phyloP scores from a whole-genome alignment of 2,329 filamentous ascomycete genomes.

The Trichophyton schoenleinii region DNA sequence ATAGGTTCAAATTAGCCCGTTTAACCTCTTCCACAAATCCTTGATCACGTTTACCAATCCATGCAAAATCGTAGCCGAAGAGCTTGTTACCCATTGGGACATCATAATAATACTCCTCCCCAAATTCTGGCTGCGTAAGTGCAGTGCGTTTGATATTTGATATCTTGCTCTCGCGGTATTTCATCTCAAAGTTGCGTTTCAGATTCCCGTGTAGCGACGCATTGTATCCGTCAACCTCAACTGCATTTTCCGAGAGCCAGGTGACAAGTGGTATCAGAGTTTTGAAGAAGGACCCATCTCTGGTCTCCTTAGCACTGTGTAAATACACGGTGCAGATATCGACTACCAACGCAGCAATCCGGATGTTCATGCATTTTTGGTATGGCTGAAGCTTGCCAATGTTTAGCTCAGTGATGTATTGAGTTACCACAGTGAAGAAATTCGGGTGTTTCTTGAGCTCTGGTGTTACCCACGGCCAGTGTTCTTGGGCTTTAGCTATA shows the following conservation, averaged over 20 bases:
- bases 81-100: slow-evolving; percentile 61
- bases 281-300: slow-evolving; percentile 54
- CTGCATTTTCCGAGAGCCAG: slow-evolving; percentile 68
- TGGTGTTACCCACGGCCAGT: slow-evolving; percentile 89
- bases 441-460: slow-evolving; percentile 59
- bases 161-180: slow-evolving; percentile 62
- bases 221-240: slow-evolving; percentile 73
- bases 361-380: slow-evolving; percentile 46
- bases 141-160: slow-evolving; percentile 67
- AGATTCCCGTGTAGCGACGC: slow-evolving; percentile 75
- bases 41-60: slow-evolving; percentile 53
- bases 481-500: slow-evolving; percentile 75
- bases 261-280: slow-evolving; percentile 61
- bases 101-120: slow-evolving; percentile 73
- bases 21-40: slow-evolving; percentile 75
- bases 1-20: slow-evolving; percentile 79
- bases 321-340: slow-evolving; percentile 86
- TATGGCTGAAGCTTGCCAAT: slow-evolving; percentile 37
- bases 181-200: slow-evolving; percentile 66
- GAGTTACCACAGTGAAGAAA: slow-evolving; percentile 60
- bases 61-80: slow-evolving; percentile 63
- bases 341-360: slow-evolving; percentile 67
- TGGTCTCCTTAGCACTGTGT: slow-evolving; percentile 68
- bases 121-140: slow-evolving; percentile 53
- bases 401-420: slow-evolving; percentile 53